Conservation (phyloP, 2,329 filamentous ascomycete species). For the Pleochaeta shiraiana region DNA sequence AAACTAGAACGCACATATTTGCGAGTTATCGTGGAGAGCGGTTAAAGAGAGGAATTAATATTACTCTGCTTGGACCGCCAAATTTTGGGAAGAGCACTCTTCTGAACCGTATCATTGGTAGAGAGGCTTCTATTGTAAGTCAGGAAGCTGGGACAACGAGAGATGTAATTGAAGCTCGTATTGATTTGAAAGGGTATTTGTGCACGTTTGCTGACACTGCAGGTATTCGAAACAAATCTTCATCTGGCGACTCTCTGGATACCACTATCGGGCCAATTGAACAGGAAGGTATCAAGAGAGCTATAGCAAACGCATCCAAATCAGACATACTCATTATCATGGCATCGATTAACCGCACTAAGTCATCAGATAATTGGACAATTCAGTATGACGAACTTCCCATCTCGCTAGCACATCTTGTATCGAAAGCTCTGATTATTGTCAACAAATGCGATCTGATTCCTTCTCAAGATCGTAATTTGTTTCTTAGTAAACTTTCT, state of each 20-base stretch:
- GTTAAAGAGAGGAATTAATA: conserved; percentile 60
- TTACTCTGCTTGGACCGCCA: conserved; percentile 74
- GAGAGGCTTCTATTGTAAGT: conserved; percentile 90
- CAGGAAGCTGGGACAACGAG: conserved; percentile 81
- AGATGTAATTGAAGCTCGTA: conserved; percentile 77
- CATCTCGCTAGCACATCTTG: conserved; percentile 27
- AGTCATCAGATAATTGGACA: conserved; percentile 13
- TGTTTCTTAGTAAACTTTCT: conserved; percentile 6
- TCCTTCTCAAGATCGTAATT: conserved; percentile 13
- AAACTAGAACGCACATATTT: conserved; percentile 46
- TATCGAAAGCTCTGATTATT: conserved; percentile 29
- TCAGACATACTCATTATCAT: conserved; percentile 75
- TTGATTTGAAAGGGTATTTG: conserved; percentile 77
- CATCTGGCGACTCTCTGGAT: conserved; percentile 5
- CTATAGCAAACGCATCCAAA: conserved; percentile 56
- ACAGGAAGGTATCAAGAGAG: conserved; percentile 72
- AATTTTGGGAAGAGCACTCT: conserved; percentile 93
- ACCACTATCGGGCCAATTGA: conserved; percentile 51
- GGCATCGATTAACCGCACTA: conserved; percentile 40
- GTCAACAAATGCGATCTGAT: conserved; percentile 39
- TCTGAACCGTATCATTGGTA: conserved; percentile 71
- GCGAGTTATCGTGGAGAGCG: conserved; percentile 71
- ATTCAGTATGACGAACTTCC: conserved; percentile 35
- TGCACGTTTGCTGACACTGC: conserved; percentile 94
- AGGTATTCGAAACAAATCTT: conserved; percentile 41